Evolutionary conservation across 1,284 basidiomycete species (phyloP).

Genomic region (Singerocomus inundabilis): DNA sequence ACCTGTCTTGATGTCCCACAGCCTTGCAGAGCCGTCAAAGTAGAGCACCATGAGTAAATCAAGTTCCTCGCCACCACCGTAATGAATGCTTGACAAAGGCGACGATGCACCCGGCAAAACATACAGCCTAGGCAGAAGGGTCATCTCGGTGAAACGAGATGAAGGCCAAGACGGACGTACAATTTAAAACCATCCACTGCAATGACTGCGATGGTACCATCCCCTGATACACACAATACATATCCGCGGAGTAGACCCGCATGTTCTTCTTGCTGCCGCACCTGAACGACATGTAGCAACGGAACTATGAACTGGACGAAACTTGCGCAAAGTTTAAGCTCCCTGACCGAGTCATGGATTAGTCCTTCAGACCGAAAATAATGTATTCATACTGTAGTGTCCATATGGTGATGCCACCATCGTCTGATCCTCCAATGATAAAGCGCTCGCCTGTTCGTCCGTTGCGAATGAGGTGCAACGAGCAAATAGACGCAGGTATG

Average conservation of each 20-base stretch:
- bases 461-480: constrained; percentile 55
- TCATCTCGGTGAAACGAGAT: not conserved
- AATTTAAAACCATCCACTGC: constrained; percentile 74
- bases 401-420: constrained; percentile 76
- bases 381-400: constrained; percentile 45
- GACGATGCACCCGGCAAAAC: constrained; percentile 76
- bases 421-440: constrained; percentile 69
- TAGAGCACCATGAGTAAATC: constrained; percentile 81
- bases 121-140: constrained; percentile 51
- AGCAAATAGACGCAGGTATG: constrained; percentile 48
- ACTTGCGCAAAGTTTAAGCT: constrained; percentile 59
- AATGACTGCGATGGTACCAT: constrained; percentile 82
- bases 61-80: constrained; percentile 47
- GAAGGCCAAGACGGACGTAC: constrained; percentile 43
- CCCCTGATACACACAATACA: constrained; percentile 69
- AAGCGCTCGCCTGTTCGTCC: constrained; percentile 54
- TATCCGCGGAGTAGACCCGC: constrained; percentile 67
- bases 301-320: constrained; percentile 72
- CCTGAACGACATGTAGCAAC: constrained; percentile 55
- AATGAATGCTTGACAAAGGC: constrained; percentile 62
- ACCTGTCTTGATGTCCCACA: constrained; percentile 86
- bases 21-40: constrained; percentile 70
- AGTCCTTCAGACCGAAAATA: constrained; percentile 18
- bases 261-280: constrained; percentile 51
- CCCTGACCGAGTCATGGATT: constrained; percentile 36